A percentile compares a stretch with the other conserved stretches of the same genome.
phyloP scores from a whole-genome alignment of 306 rosid genomes.

The Quercus wislizeni region DNA sequence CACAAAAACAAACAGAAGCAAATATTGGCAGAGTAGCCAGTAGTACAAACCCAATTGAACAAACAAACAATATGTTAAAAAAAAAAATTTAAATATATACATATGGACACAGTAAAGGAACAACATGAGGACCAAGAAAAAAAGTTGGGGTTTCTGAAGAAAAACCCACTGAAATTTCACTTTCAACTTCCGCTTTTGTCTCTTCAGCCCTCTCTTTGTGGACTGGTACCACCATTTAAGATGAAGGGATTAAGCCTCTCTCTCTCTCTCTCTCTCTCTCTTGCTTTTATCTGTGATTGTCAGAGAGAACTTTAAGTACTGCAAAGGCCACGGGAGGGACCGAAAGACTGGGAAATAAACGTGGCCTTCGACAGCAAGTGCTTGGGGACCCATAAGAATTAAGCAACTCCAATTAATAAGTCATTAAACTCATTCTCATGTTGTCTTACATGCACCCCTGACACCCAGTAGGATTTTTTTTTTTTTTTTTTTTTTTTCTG shows the following conservation, averaged over 20 bases:
- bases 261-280: background rate
- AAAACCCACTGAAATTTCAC: slow-evolving; percentile 14
- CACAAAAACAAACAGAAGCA: too few relatives aligned
- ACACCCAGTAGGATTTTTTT: background rate
- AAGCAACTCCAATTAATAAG: background rate
- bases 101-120: background rate
- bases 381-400: background rate
- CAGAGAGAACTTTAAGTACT: slow-evolving; percentile 26
- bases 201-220: slow-evolving; percentile 17
- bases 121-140: slow-evolving; percentile 20
- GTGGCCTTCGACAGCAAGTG: slow-evolving; percentile 25
- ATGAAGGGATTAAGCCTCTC: background rate
- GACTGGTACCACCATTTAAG: background rate
- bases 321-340: slow-evolving; percentile 37
- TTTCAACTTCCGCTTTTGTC: slow-evolving; percentile 52
- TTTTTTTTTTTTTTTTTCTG: too few relatives aligned
- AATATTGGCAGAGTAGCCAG: too few relatives aligned
- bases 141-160: slow-evolving; percentile 14
- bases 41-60: background rate
- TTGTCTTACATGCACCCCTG: background rate
- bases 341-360: slow-evolving; percentile 37
- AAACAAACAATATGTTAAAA: background rate
- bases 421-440: too few relatives aligned
- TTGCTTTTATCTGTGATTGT: background rate
- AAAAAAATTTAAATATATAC: background rate